phyloP scores from a whole-genome alignment of 148 eudicot species.

The Rheum nobile region DNA sequence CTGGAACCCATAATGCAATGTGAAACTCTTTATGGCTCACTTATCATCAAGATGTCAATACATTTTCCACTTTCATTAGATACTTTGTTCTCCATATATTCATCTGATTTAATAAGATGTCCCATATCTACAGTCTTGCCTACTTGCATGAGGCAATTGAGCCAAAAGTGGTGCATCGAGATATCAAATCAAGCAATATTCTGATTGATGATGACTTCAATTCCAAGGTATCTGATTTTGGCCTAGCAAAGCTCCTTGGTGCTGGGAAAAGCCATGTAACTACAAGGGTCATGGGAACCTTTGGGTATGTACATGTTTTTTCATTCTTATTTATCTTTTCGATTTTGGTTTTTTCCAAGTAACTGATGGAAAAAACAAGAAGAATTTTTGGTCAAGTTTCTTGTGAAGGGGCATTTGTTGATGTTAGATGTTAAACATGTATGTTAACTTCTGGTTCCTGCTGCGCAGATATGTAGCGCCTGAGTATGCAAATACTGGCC shows the following conservation, averaged over 20 bases:
- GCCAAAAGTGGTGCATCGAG: slow-evolving; percentile 80
- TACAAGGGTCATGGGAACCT: slow-evolving; percentile 77
- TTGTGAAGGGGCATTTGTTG: not conserved
- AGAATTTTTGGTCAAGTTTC: not conserved
- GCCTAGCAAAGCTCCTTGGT: slow-evolving; percentile 66
- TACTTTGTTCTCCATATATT: not conserved
- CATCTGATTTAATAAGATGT: not conserved
- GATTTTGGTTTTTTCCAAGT: too few relatives aligned
- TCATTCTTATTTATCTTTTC: not conserved
- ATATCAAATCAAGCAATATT: slow-evolving; percentile 73
- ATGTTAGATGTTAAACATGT: not conserved
- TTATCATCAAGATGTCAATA: not conserved
- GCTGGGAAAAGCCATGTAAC: slow-evolving; percentile 72
- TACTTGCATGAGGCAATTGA: slow-evolving; percentile 72
- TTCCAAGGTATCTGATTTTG: slow-evolving; percentile 72
- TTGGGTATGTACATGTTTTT: slow-evolving; percentile 34
- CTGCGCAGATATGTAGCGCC: slow-evolving; percentile 62
- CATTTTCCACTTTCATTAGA: not conserved
- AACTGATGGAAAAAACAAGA: not conserved
- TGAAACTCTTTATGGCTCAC: not conserved
- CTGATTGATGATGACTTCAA: slow-evolving; percentile 54
- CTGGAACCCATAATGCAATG: not conserved
- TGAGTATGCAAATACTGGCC: slow-evolving; percentile 73
- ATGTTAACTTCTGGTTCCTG: not conserved
- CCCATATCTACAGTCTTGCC: slow-evolving; percentile 39